Base-by-base conservation (phyloP, 2,329 filamentous ascomycete genomes). In the Penicillium sp. region DNA sequence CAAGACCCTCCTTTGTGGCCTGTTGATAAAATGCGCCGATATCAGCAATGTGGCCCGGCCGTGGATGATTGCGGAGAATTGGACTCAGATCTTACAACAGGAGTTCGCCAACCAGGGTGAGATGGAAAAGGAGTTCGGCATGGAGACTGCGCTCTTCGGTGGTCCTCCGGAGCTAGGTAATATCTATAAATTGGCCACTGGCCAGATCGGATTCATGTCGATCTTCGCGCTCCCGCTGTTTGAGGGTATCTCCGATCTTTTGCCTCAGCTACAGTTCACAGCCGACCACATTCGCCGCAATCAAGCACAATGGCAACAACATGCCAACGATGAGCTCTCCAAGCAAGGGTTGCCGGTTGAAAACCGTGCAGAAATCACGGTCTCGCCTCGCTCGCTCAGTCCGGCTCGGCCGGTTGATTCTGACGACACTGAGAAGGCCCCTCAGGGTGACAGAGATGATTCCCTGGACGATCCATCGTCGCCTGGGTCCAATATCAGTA, bases 21-120 rank as follows among this genome's bases (percentile, higher is more conserved):
- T 99, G 50, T 77, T 99, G 52, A 97, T 99, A 75, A 99, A 99
- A 72, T 97, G 94, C 69, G 94, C 94, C 32, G 94, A 99, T 71
- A 97, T 99, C 67, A 97, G 93, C 76, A 99, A 99, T 69, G 94
- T 97, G 70, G 91, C 92, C 48, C 86, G 94, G 50, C 88, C 86
- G 50, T 92, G 94, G 69, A 82, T 88, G 50, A 85, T 91, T 21
- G 94, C 94, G 18, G 80, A 90, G 36, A 82, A 88, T 68, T 99
- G 94, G 94, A 96, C 94, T 64, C 83, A 88, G 64, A 92, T 96
- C 40, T 79, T 99, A n/a, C 93, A 94, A 13, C 90, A 96, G 56
- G 94, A 99, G 69, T 97, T 97, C 64, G 88, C 92, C 30, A 86
- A 94, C 44, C 94, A 99, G 74, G 91, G 91, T 1, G 84, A 87